Percentiles rank a stretch among this genome's conserved stretches.
Evolutionary conservation across 176 grass and related monocot species (phyloP).

Genomic region (Thinopyrum elongatum): DNA sequence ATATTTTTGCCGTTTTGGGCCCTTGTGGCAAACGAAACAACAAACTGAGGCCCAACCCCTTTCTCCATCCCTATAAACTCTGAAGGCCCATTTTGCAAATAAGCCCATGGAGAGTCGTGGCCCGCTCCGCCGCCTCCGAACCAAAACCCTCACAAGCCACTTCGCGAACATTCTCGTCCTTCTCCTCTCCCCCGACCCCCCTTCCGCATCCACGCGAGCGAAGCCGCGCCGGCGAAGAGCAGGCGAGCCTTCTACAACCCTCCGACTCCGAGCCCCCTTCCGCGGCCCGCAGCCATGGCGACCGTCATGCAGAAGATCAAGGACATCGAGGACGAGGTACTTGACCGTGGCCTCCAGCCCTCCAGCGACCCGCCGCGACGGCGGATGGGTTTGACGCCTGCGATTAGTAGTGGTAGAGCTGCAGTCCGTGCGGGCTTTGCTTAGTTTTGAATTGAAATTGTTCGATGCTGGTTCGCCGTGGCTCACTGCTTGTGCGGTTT

Average conservation of each 20-base stretch:
- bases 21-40: too few species aligned
- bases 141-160: conserved; percentile 35
- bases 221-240: conserved; percentile 8
- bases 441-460: conserved; percentile 11
- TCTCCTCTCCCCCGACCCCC: not conserved
- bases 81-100: not conserved
- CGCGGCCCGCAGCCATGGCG: conserved; percentile 49
- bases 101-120: not conserved
- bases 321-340: conserved; percentile 99
- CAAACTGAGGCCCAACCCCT: not conserved
- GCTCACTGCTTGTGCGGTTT: not conserved
- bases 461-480: not conserved
- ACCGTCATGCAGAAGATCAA: conserved; percentile 99
- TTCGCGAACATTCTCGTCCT: conserved; percentile 25
- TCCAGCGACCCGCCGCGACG: not conserved
- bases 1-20: fast-evolving
- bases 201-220: conserved; percentile 6
- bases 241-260: not conserved
- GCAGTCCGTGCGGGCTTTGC: not conserved
- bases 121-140: not conserved
- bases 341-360: not conserved
- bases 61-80: not conserved
- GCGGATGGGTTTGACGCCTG: not conserved
- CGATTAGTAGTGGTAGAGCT: not conserved
- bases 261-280: not conserved